Evolutionary conservation across 306 rosid species (phyloP).

Genomic region (Lathyrus sativus): DNA sequence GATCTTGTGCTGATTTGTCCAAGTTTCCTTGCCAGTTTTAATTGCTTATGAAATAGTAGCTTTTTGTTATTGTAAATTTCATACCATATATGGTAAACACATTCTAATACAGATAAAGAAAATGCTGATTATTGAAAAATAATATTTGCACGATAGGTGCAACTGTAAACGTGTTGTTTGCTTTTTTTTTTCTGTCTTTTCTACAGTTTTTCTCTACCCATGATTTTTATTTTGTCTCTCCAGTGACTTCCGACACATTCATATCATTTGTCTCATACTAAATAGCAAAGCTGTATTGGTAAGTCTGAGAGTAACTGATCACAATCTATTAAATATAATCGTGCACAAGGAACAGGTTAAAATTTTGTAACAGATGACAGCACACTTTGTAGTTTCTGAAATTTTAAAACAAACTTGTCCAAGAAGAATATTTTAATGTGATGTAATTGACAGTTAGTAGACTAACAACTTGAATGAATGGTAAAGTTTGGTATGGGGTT

Average conservation of each 20-base stretch:
- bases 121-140: constrained; percentile 6
- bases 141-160: background rate
- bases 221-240: constrained; percentile 1
- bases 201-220: constrained; percentile 9
- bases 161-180: background rate
- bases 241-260: background rate
- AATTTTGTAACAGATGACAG: constrained; percentile 7
- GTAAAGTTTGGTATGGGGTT: constrained; percentile 21
- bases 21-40: constrained; percentile 21
- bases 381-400: constrained; percentile 16
- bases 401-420: constrained; percentile 9
- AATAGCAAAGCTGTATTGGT: background rate
- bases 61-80: constrained; percentile 14
- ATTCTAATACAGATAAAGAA: constrained; percentile 1
- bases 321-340: background rate
- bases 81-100: constrained; percentile 16
- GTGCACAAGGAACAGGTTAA: constrained; percentile 26
- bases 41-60: constrained; percentile 28
- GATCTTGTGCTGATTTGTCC: constrained; percentile 30
- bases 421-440: constrained; percentile 3
- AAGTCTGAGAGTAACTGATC: background rate
- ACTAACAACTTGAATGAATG: constrained; percentile 34
- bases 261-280: constrained; percentile 11
- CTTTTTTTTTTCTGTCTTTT: background rate
- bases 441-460: constrained; percentile 23